Conservation (phyloP, 257 asterid species). For the Misopates orontium region DNA sequence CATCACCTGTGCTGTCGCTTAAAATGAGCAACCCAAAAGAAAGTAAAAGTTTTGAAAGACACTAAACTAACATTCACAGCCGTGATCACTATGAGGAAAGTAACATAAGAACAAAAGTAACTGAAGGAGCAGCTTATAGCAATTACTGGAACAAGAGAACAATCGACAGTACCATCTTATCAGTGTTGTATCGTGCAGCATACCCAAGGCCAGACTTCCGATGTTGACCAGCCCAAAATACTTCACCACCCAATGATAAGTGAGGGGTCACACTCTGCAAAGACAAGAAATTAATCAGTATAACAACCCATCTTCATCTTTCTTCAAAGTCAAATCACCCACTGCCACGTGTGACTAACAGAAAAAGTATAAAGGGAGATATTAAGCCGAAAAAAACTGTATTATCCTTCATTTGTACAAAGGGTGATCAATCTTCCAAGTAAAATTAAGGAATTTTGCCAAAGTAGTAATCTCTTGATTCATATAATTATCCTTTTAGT, state of each 20-base stretch:
- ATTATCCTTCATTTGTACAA: not conserved
- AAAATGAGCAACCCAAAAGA: slow-evolving; percentile 2
- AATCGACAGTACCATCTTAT: slow-evolving; percentile 64
- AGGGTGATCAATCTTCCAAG: slow-evolving; percentile 11
- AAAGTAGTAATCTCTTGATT: not conserved
- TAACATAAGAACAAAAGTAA: not conserved
- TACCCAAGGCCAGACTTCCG: slow-evolving; percentile 90
- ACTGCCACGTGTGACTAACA: slow-evolving; percentile 2
- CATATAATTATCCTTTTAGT: not conserved
- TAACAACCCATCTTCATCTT: slow-evolving; percentile 4
- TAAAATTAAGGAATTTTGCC: not conserved
- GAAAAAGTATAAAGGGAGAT: not conserved
- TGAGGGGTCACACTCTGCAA: slow-evolving; percentile 76
- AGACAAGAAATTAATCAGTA: slow-evolving; percentile 20
- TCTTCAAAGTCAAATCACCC: not conserved
- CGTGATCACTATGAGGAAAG: slow-evolving; percentile 16
- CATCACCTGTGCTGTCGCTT: slow-evolving; percentile 7
- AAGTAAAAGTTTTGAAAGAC: slow-evolving; percentile 10
- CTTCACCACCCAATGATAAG: slow-evolving; percentile 90
- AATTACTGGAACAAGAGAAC: not conserved
- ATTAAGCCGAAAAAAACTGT: slow-evolving; percentile 1
- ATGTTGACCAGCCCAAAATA: slow-evolving; percentile 97
- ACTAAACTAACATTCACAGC: not conserved
- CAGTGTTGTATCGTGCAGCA: slow-evolving; percentile 89
- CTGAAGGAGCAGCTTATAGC: slow-evolving; percentile 9